Conservation (phyloP, 306 rosid genomes). For the Hippophae rhamnoides region DNA sequence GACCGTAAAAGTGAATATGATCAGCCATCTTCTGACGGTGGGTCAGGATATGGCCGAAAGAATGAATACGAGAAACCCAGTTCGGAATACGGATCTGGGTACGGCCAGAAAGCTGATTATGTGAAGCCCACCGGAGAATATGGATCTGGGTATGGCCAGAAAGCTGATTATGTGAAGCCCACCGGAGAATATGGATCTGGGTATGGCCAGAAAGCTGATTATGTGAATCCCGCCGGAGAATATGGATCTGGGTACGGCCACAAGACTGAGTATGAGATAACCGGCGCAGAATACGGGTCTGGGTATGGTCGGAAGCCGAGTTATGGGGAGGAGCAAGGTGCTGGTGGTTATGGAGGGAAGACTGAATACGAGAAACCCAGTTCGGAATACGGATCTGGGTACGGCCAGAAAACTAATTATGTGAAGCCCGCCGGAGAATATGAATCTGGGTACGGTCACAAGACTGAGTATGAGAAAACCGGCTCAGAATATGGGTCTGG, state of each 20-base stretch:
- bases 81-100: neutral
- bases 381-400: conserved; percentile 4
- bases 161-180: neutral
- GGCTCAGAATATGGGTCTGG: conserved; percentile 26
- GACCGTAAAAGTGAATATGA: conserved; percentile 4
- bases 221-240: neutral
- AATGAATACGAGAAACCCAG: neutral
- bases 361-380: neutral
- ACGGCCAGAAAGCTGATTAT: neutral
- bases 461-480: conserved; percentile 7
- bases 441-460: conserved; percentile 8
- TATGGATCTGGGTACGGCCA: neutral
- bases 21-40: neutral
- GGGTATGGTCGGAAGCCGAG: neutral
- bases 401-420: conserved; percentile 3
- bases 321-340: conserved; percentile 13
- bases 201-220: neutral
- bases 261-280: neutral
- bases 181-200: neutral
- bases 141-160: neutral
- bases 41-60: neutral
- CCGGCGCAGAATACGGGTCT: neutral
- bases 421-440: neutral
- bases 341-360: neutral
- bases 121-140: neutral